Evolutionary conservation across 2,329 filamentous ascomycete genomes (phyloP), one percentile per base, ranked within the genome.

Genomic region (Trichocomaceae sp.): DNA sequence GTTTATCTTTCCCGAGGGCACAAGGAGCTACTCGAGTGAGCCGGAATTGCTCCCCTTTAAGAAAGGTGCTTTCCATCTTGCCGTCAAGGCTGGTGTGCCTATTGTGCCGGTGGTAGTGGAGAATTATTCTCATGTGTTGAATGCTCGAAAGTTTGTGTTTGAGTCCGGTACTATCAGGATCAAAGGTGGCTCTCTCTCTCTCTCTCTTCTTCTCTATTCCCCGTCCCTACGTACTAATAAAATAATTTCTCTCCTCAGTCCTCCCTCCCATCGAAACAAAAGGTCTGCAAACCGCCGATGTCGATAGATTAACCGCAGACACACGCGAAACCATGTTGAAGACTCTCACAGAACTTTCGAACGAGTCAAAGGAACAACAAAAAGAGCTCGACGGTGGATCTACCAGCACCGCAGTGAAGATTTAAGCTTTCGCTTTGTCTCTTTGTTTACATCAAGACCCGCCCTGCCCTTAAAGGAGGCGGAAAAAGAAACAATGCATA

Each of bases 31-130:
- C 75, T 81, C 87, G 55, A 83, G 86, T 63, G 85, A 91, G 53
- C 88, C 93, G 1, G 82, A 80, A 57, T 75, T 99, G 64, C 77
- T 97, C 53, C 88, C 90, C n/a, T 99, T 97, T 80, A 99, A 99
- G 77, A 99, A 99, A 78, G 93, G 93, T 57, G 93, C 92, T 47
- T 99, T 99, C 74, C 92, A 99, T 71, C 80, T 99, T 33, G 93
- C 93, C 46, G 83, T 99, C 19, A 88, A 97, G 77, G 92, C 92
- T 2, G 87, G 90, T 61, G 93, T 96, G 5, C 91, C 91, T 23
- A 88, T 99, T 64, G 86, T 99, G 3, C 93, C 93, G 0, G 81
- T 95, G 35, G 86, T 90, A 47, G 82, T 83, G 29, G 87, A 87
- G 68, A 91, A 90, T 73, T 92, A 92, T 71, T 85, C 85, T 63